Percentiles rank a stretch among this genome's conserved stretches.
Evolutionary conservation across 2,329 filamentous ascomycete species (phyloP).

Genomic region (Phyllosticta paracitricarpa): DNA sequence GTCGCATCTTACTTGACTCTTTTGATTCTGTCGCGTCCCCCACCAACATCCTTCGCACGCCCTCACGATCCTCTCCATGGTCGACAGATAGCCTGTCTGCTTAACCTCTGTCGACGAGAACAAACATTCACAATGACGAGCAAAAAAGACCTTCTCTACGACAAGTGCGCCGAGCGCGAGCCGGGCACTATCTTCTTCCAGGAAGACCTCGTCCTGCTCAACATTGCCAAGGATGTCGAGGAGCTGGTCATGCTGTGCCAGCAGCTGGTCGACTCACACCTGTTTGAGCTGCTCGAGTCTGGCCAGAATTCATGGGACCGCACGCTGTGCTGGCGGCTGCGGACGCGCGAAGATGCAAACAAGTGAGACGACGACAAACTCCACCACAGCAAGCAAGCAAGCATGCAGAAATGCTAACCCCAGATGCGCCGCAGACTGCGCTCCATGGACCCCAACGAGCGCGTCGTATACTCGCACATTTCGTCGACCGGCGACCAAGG

Average conservation of each 20-base stretch:
- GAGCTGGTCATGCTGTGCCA: slow-evolving; percentile 24
- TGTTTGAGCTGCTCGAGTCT: slow-evolving; percentile 27
- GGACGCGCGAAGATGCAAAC: slow-evolving; percentile 25
- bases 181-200: slow-evolving; percentile 30
- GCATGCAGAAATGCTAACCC: neutral
- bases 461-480: slow-evolving; percentile 79
- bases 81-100: slow-evolving; percentile 5
- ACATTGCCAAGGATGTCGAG: slow-evolving; percentile 24
- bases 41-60: neutral
- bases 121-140: neutral
- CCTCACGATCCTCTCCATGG: slow-evolving; percentile 2
- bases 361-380: slow-evolving; percentile 18
- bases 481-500: slow-evolving; percentile 77
- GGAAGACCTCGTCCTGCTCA: slow-evolving; percentile 26
- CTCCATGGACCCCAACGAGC: slow-evolving; percentile 56
- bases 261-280: slow-evolving; percentile 24
- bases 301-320: slow-evolving; percentile 20
- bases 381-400: neutral
- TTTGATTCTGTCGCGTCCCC: neutral
- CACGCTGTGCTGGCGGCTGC: slow-evolving; percentile 27
- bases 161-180: slow-evolving; percentile 25
- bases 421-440: slow-evolving; percentile 22
- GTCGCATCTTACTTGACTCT: slow-evolving; percentile 3
- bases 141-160: slow-evolving; percentile 26
- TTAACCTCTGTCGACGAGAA: neutral